Evolutionary conservation across 495 filamentous ascomycete species (phyloP).

Genomic region (Xylaria nigripes): DNA sequence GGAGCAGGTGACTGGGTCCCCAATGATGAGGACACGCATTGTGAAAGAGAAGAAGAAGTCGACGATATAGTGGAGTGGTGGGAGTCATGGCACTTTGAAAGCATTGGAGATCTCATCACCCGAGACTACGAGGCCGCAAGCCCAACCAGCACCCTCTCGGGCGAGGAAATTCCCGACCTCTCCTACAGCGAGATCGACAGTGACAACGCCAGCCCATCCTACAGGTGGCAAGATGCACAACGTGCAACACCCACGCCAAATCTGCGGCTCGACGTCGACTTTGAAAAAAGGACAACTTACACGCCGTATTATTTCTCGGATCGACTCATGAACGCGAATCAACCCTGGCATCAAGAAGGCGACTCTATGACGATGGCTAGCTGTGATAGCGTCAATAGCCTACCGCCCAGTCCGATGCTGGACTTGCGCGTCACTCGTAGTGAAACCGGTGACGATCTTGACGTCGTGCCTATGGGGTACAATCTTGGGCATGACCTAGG

Average conservation of each 20-base stretch:
- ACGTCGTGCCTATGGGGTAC: constrained; percentile 46
- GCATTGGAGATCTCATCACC: constrained; percentile 27
- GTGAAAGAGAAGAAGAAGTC: constrained; percentile 30
- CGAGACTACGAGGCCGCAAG: constrained; percentile 18
- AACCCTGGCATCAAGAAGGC: constrained; percentile 6
- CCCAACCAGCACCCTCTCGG: constrained; percentile 23
- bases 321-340: neutral
- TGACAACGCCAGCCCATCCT: constrained; percentile 18
- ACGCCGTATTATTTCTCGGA: constrained; percentile 1
- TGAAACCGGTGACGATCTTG: constrained; percentile 32
- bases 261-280: constrained; percentile 15
- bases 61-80: constrained; percentile 41
- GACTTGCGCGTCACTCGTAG: constrained; percentile 35
- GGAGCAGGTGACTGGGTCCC: constrained; percentile 38
- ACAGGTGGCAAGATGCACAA: constrained; percentile 15
- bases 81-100: constrained; percentile 31
- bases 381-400: constrained; percentile 31
- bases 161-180: constrained; percentile 20
- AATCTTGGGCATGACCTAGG: constrained; percentile 47
- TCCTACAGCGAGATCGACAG: constrained; percentile 17
- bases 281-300: constrained; percentile 10
- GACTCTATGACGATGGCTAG: constrained; percentile 3
- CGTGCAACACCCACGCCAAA: constrained; percentile 5
- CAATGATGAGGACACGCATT: constrained; percentile 34
- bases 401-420: constrained; percentile 45